Conservation (phyloP, 345 rosid genomes). For the Carallia brachiata region DNA sequence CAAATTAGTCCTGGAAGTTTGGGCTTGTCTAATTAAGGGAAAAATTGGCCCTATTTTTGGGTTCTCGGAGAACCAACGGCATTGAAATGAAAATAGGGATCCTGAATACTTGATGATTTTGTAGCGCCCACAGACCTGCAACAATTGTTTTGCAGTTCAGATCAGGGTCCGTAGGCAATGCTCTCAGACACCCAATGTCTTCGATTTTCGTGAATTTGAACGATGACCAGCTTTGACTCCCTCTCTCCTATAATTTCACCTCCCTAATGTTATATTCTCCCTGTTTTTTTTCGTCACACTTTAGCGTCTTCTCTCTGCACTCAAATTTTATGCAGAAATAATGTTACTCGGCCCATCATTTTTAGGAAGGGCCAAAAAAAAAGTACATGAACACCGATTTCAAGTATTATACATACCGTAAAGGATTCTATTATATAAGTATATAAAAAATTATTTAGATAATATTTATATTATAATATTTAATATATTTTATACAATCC, state of each 20-base stretch:
- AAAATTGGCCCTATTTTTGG: slow-evolving; percentile 4
- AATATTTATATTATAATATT: too few relatives aligned
- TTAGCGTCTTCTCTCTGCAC: too few relatives aligned
- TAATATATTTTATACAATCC: too few relatives aligned
- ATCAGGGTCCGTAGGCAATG: slow-evolving; percentile 25
- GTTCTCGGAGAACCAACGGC: background rate
- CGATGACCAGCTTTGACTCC: slow-evolving; percentile 9
- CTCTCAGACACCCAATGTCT: background rate
- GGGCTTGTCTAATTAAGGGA: background rate
- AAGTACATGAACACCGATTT: too few relatives aligned
- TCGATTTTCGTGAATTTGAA: slow-evolving; percentile 35
- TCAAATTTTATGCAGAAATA: too few relatives aligned
- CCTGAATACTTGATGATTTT: background rate
- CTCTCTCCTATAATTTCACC: background rate
- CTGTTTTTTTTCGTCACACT: too few relatives aligned
- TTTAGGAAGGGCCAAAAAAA: too few relatives aligned
- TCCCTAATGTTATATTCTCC: too few relatives aligned
- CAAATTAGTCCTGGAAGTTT: slow-evolving; percentile 4
- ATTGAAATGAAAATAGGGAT: background rate
- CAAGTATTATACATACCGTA: too few relatives aligned
- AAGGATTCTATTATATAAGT: too few relatives aligned
- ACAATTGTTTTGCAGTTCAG: background rate
- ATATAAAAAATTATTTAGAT: too few relatives aligned
- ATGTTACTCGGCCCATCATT: too few relatives aligned
- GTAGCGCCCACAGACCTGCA: background rate